These are phyloP conservation scores for Oehlia diaphana DNA, from an alignment of 192 early-diverging fungal genomes.

Conservation along the genomic window DNA sequence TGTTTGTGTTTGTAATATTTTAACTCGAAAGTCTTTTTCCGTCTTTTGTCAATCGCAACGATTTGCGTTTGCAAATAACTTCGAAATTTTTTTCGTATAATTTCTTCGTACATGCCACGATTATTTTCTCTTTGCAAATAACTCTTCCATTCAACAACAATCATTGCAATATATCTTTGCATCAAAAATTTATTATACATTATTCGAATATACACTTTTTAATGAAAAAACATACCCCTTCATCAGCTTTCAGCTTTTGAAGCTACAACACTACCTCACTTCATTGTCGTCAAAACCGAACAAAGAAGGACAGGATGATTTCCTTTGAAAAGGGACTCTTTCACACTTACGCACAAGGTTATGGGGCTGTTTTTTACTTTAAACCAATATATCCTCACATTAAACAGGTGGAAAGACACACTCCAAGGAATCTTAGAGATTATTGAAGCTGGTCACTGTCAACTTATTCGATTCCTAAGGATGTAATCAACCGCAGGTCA, in stretches of 20 bases:
- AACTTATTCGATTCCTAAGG: conserved; percentile 7
- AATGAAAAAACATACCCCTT: background rate
- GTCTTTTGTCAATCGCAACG: background rate
- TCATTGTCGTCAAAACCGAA: background rate
- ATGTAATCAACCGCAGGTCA: conserved; percentile 10
- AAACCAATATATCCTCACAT: background rate
- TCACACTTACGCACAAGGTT: background rate
- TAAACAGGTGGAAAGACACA: conserved; percentile 13
- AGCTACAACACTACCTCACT: background rate
- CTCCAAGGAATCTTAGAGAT: background rate
- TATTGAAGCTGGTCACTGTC: conserved; percentile 28
- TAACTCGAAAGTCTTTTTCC: background rate
- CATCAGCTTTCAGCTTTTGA: background rate
- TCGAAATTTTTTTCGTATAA: background rate
- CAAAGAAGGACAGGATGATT: background rate
- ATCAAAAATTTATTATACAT: background rate
- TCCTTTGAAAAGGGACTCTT: background rate
- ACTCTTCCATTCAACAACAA: background rate
- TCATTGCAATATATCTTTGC: background rate
- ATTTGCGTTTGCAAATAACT: background rate
- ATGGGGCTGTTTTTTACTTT: background rate
- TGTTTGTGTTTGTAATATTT: background rate
- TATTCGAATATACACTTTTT: background rate
- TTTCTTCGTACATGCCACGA: background rate
- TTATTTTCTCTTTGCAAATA: background rate